Percentiles rank a stretch among this genome's conserved stretches.
phyloP scores from a whole-genome alignment of 139 green algal genomes.

The Chlorella sp. region DNA sequence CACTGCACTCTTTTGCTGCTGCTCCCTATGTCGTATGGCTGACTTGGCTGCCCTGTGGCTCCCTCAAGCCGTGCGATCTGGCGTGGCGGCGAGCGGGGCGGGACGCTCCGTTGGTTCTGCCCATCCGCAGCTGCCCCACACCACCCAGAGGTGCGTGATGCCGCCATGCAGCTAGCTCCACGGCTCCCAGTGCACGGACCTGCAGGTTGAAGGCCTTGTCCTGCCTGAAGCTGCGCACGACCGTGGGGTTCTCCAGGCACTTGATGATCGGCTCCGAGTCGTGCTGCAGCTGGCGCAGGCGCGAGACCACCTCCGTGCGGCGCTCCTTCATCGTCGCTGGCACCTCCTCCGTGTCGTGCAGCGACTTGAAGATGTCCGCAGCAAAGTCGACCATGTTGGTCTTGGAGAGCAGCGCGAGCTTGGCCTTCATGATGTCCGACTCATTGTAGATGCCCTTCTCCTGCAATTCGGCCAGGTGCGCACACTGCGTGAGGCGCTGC shows the following conservation, averaged over 20 bases:
- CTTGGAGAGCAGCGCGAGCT: conserved; percentile 89
- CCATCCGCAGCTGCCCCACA: no score
- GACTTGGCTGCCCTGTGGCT: no score
- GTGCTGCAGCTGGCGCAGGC: conserved; percentile 62
- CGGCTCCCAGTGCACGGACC: no score
- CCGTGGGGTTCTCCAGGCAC: conserved; percentile 81
- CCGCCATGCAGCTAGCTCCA: neutral
- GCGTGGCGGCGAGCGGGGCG: no score
- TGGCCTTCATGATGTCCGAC: conserved; percentile 83
- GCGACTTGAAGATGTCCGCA: conserved; percentile 91
- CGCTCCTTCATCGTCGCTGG: conserved; percentile 52
- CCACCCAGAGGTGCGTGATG: no score
- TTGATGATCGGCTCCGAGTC: conserved; percentile 81
- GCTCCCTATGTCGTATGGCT: no score
- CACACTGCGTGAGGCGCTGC: no score
- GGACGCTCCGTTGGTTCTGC: no score
- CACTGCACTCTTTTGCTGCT: no score
- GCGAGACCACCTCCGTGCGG: conserved; percentile 54
- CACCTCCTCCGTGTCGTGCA: conserved; percentile 70
- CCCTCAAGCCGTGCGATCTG: no score
- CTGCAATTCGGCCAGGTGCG: no score
- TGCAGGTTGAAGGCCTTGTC: conserved; percentile 93
- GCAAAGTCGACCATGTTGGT: conserved; percentile 99
- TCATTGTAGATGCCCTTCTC: conserved; percentile 78
- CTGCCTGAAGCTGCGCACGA: conserved; percentile 81